These are phyloP conservation scores for Balamuthia mandrillaris DNA, from an alignment of 208 protist species.

Conservation along the genomic window DNA sequence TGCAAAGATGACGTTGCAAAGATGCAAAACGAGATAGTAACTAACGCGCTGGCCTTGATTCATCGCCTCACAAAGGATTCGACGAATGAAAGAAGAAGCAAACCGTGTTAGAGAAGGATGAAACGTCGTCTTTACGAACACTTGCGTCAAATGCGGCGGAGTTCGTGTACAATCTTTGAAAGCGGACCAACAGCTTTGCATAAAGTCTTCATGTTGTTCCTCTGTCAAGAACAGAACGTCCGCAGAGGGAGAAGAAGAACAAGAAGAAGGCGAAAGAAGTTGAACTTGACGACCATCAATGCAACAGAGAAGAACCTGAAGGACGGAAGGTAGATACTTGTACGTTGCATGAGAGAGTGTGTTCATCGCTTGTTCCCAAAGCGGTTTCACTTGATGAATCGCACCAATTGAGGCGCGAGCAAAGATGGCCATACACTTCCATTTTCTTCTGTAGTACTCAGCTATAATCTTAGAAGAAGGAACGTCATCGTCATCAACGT, in stretches of 20 bases:
- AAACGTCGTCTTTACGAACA: not conserved
- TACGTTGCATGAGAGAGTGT: not conserved
- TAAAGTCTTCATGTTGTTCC: not conserved
- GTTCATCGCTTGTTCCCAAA: not conserved
- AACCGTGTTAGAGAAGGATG: not conserved
- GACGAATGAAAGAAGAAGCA: not conserved
- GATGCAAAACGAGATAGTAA: not conserved
- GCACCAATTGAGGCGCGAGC: no score
- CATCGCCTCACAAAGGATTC: not conserved
- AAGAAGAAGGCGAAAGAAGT: no score
- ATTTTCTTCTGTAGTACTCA: no score
- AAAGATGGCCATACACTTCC: no score
- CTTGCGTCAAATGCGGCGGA: not conserved
- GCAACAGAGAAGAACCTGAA: not conserved
- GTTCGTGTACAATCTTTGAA: not conserved
- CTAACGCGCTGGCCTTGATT: not conserved
- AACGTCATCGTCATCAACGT: no score
- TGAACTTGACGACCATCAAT: no score
- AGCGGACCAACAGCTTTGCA: not conserved
- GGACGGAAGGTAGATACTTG: not conserved
- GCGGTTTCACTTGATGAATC: no score
- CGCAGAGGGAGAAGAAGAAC: no score
- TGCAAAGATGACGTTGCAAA: not conserved
- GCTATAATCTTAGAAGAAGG: no score
- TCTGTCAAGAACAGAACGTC: not conserved